Conservation (phyloP, 2,329 filamentous ascomycete species). For the Colletotrichum chlorophyti region DNA sequence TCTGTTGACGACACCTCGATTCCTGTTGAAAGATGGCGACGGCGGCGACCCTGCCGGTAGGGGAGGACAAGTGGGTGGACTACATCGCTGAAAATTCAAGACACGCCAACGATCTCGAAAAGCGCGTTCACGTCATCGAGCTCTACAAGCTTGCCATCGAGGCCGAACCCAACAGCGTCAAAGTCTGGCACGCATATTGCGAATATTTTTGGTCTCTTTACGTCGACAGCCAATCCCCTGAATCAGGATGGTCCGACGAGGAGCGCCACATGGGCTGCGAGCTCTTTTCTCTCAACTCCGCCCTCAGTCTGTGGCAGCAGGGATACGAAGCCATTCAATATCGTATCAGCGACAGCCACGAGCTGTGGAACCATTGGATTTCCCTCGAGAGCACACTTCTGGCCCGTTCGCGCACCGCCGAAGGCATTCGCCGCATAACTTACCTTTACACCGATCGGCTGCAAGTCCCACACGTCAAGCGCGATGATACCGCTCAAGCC, state of each 20-base stretch:
- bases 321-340: constrained; percentile 76
- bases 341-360: constrained; percentile 77
- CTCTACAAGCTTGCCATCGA: constrained; percentile 72
- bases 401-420: constrained; percentile 57
- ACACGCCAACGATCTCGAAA: constrained; percentile 67
- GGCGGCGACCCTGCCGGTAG: constrained; percentile 64
- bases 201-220: constrained; percentile 80
- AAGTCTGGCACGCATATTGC: constrained; percentile 79
- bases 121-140: constrained; percentile 74
- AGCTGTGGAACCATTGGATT: constrained; percentile 81
- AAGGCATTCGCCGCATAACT: constrained; percentile 69
- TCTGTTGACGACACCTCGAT: constrained; percentile 25
- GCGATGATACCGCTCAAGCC: constrained; percentile 76
- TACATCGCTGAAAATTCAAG: constrained; percentile 76
- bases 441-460: constrained; percentile 75
- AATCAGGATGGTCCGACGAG: constrained; percentile 67
- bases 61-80: constrained; percentile 79
- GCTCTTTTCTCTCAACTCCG: constrained; percentile 72
- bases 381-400: constrained; percentile 75
- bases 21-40: constrained; percentile 50
- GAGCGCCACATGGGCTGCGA: constrained; percentile 74
- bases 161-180: constrained; percentile 76
- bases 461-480: constrained; percentile 74
- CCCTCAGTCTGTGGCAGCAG: constrained; percentile 74
- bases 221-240: constrained; percentile 64